Percentiles rank a stretch among this genome's conserved stretches.
These are phyloP conservation scores for Mucor mucedo DNA, from an alignment of 371 early-diverging fungal genomes.

Conservation along the genomic window DNA sequence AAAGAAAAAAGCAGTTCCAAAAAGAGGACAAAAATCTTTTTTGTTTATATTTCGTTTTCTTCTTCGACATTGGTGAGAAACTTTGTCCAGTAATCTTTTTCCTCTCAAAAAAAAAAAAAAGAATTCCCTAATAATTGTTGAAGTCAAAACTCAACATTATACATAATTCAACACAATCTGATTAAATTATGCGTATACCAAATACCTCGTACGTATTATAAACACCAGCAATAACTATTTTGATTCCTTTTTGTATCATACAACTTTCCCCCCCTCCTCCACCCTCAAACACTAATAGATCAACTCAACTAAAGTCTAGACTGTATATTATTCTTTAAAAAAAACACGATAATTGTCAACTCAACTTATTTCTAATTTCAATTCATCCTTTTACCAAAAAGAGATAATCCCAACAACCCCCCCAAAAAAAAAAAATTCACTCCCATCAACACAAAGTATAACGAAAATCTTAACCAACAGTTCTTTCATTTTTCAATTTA, in stretches of 20 bases:
- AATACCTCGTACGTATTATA: slow-evolving; percentile 7
- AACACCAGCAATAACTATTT: slow-evolving; percentile 3
- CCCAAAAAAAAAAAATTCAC: background rate
- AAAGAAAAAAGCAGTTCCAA: background rate
- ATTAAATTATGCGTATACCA: slow-evolving; percentile 26
- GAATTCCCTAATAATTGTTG: background rate
- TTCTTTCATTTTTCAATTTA: background rate
- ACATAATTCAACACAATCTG: slow-evolving; percentile 2
- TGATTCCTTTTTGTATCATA: slow-evolving; percentile 20
- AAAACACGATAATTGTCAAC: slow-evolving; percentile 12
- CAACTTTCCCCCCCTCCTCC: background rate
- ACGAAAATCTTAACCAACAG: background rate
- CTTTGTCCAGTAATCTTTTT: background rate
- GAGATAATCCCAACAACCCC: background rate
- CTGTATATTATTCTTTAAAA: slow-evolving; percentile 11
- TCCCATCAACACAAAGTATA: background rate
- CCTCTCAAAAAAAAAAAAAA: background rate
- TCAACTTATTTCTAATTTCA: slow-evolving; percentile 1
- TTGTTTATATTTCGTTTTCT: background rate
- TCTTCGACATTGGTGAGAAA: background rate
- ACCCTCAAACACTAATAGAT: background rate
- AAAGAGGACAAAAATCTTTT: background rate
- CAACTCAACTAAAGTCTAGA: slow-evolving; percentile 9
- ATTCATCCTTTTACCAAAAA: background rate
- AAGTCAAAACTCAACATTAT: background rate